Conservation (phyloP, 2,329 filamentous ascomycete species). For the Hypoxylon sp. region DNA sequence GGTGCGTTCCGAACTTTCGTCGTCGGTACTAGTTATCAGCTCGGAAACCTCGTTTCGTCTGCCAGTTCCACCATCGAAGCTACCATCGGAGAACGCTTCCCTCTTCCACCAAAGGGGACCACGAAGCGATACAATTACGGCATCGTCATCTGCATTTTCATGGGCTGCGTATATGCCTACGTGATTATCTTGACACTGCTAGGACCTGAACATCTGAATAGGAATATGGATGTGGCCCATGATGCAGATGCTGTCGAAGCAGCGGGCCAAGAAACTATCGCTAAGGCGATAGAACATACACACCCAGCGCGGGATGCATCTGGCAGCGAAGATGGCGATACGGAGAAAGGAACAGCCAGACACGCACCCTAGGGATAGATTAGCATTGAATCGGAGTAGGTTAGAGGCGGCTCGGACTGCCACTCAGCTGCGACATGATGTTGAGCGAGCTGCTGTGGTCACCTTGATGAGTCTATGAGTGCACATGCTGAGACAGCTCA, state of each 20-base stretch:
- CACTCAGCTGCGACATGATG: background rate
- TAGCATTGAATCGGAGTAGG: background rate
- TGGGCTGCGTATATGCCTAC: constrained; percentile 83
- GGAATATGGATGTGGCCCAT: constrained; percentile 66
- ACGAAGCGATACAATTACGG: constrained; percentile 79
- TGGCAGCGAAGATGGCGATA: constrained; percentile 48
- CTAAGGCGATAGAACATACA: constrained; percentile 54
- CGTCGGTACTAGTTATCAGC: constrained; percentile 80
- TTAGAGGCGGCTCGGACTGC: background rate
- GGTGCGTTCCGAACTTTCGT: constrained; percentile 81
- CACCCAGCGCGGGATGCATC: constrained; percentile 36
- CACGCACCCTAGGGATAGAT: constrained; percentile 39
- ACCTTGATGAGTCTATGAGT: constrained; percentile 8
- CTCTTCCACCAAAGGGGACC: constrained; percentile 70
- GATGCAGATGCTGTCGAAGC: constrained; percentile 65
- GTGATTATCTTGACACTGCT: constrained; percentile 74
- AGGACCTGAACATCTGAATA: constrained; percentile 69
- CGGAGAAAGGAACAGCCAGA: constrained; percentile 49
- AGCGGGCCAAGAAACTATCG: constrained; percentile 57
- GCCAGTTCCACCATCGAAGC: constrained; percentile 83
- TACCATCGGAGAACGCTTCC: constrained; percentile 81
- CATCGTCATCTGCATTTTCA: constrained; percentile 90
- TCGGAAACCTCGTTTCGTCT: constrained; percentile 80
- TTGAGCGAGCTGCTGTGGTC: background rate
- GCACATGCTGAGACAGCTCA: background rate